Base-by-base conservation (phyloP, 495 filamentous ascomycete species). In the Thermothielavioides terrestris region DNA sequence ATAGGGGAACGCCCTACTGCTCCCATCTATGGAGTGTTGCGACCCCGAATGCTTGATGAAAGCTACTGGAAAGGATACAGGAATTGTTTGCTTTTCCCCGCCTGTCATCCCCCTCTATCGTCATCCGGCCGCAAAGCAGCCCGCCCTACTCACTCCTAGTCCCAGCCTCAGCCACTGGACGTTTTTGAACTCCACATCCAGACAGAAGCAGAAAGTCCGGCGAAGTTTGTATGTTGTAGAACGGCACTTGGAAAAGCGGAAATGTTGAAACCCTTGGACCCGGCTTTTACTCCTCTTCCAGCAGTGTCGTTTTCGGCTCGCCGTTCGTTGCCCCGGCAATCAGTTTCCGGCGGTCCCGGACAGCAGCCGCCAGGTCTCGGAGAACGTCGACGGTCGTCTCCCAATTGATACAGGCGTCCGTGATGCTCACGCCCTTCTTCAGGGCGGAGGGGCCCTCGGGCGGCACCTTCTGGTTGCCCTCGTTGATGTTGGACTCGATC, bases 401-500 rank as follows among this genome's bases (percentile, higher is more conserved):
- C 92, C 92, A 98, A 73, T 89, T 75, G 58, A 98, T 94, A 70
- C 92, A 98, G 37, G 94, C 92, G 66, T 98, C 92, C 1, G 92
- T 98, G 67, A 98, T 97, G 67, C 84, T 89, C 56, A 98, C 88
- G 60, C 92, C 92, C 73, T 88, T 89, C 73, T 88, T 86, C 32
- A 98, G 73, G 25, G 69, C 85, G 0, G 78, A 66, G 9, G 83
- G 85, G 18, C 91, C 91, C 63, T 89, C 90, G 15, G 81, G 59
- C 2, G 92, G 89, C 9, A 95, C 87, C 69, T 95, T 95, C 69
- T 98, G 92, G 74, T 85, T 80, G 61, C 92, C 92, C 72, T 95
- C 92, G 64, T 89, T 79, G 77, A 98, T 89, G 69, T 97, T 92
- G 58, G 87, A 94, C 72, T 98, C 92, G 58, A 98, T 94, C 92